Evolutionary conservation across 768 basidiomycete genomes (phyloP).

Genomic region (Artomyces pyxidatus): DNA sequence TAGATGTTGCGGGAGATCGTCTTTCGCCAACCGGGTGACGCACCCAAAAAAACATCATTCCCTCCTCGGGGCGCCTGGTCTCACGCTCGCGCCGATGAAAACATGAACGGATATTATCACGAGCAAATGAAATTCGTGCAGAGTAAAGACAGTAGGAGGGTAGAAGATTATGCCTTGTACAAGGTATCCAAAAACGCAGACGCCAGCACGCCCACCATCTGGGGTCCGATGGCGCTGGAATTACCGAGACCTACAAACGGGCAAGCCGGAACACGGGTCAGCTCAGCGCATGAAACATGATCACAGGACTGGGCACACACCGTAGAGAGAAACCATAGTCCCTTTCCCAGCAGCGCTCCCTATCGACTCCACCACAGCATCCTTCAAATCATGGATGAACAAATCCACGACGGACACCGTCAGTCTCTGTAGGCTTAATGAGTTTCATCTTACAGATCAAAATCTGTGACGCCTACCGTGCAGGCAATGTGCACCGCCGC

Average conservation of each 20-base stretch:
- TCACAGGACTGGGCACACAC: slow-evolving; percentile 33
- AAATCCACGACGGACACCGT: slow-evolving; percentile 71
- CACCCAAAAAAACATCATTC: too few species aligned
- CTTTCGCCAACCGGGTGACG: too few species aligned
- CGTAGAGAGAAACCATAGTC: slow-evolving; percentile 87
- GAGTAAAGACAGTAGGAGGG: too few species aligned
- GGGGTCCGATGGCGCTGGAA: slow-evolving; percentile 16
- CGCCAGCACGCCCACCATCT: slow-evolving; percentile 10
- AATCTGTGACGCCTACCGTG: slow-evolving; percentile 62
- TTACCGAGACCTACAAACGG: slow-evolving; percentile 11
- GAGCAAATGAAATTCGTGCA: too few species aligned
- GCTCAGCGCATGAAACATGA: not conserved
- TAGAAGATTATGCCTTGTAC: slow-evolving; percentile 15
- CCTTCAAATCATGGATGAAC: slow-evolving; percentile 80
- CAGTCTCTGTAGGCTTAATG: slow-evolving; percentile 65
- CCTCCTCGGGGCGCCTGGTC: too few species aligned
- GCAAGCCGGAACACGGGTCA: not conserved
- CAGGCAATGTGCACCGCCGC: slow-evolving; percentile 88
- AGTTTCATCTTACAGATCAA: too few species aligned
- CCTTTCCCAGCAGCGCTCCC: slow-evolving; percentile 60
- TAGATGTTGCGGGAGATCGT: too few species aligned
- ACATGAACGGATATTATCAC: too few species aligned
- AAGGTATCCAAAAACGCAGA: slow-evolving; percentile 14
- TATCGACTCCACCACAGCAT: slow-evolving; percentile 66
- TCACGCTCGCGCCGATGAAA: too few species aligned